Conservation (phyloP, 345 rosid species). For the Litchi chinensis region DNA sequence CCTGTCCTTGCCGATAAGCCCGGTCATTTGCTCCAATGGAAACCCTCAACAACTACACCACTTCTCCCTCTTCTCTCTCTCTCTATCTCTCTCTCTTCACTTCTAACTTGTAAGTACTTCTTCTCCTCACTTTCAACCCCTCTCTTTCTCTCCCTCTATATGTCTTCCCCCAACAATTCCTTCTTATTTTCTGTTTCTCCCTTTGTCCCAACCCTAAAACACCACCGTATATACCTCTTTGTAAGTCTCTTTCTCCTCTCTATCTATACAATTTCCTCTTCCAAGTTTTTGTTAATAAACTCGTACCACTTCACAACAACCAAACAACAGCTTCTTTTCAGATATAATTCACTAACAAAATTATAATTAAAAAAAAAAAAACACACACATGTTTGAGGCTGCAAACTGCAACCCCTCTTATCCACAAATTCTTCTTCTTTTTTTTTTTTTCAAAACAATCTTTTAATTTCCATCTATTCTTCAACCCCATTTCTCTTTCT, state of each 20-base stretch:
- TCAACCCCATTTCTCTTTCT: background rate
- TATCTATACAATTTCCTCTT: background rate
- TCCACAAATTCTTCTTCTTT: background rate
- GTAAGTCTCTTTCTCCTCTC: constrained; percentile 1
- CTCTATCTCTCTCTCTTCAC: constrained; percentile 5
- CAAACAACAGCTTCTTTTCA: too few species aligned
- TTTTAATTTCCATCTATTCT: background rate
- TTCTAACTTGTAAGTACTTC: background rate
- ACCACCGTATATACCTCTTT: background rate
- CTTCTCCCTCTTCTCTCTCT: background rate
- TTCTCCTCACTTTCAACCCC: background rate
- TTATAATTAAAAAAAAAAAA: background rate
- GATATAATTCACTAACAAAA: background rate
- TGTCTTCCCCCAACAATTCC: background rate
- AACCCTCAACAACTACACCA: constrained; percentile 4
- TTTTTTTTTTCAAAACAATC: background rate
- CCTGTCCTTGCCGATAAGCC: constrained; percentile 53
- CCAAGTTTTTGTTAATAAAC: background rate
- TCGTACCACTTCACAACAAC: too few species aligned
- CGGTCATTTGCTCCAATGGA: constrained; percentile 41
- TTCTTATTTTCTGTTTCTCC: background rate
- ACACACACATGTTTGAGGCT: background rate
- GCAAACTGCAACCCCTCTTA: background rate
- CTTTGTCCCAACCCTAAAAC: background rate
- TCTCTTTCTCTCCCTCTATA: background rate